These are phyloP conservation scores for Fusarium liriodendri DNA, from an alignment of 2,329 filamentous ascomycete genomes.

Conservation along the genomic window DNA sequence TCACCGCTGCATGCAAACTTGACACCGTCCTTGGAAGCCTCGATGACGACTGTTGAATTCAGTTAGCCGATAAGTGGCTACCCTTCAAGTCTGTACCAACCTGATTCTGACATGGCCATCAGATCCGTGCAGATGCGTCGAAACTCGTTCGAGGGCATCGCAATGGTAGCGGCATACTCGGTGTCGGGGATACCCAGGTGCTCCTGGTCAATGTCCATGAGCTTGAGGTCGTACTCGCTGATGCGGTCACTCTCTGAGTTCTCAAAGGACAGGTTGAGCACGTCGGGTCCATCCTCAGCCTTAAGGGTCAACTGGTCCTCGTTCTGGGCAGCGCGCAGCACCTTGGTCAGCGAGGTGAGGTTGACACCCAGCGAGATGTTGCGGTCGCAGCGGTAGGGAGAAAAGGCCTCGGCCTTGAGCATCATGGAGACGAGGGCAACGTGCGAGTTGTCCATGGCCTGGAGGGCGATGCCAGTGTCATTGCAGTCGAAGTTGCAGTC, in stretches of 20 bases:
- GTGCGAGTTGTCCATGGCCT: slow-evolving; percentile 99
- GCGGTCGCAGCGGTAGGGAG: slow-evolving; percentile 96
- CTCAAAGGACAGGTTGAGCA: slow-evolving; percentile 96
- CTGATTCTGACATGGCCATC: slow-evolving; percentile 92
- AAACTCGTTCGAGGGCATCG: slow-evolving; percentile 91
- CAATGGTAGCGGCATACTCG: slow-evolving; percentile 93
- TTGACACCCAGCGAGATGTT: slow-evolving; percentile 99
- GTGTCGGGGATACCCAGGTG: slow-evolving; percentile 98
- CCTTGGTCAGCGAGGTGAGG: slow-evolving; percentile 95
- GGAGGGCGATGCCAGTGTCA: slow-evolving; percentile 96
- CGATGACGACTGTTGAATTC: slow-evolving; percentile 79
- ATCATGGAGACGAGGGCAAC: slow-evolving; percentile 99
- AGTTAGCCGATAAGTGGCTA: neutral
- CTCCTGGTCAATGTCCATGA: slow-evolving; percentile 99
- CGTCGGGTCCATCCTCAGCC: slow-evolving; percentile 96
- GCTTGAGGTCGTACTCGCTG: slow-evolving; percentile 99
- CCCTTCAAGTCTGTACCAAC: slow-evolving; percentile 63
- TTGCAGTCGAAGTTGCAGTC: slow-evolving; percentile 99
- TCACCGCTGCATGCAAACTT: slow-evolving; percentile 95
- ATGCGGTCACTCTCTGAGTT: slow-evolving; percentile 87
- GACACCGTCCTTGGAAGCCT: slow-evolving; percentile 96
- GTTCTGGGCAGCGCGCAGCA: slow-evolving; percentile 91
- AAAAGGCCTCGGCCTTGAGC: slow-evolving; percentile 95
- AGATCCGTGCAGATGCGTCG: slow-evolving; percentile 95
- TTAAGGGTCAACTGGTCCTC: slow-evolving; percentile 97